phyloP scores from a whole-genome alignment of 2,329 filamentous ascomycete genomes.

The Fusarium miscanthi region DNA sequence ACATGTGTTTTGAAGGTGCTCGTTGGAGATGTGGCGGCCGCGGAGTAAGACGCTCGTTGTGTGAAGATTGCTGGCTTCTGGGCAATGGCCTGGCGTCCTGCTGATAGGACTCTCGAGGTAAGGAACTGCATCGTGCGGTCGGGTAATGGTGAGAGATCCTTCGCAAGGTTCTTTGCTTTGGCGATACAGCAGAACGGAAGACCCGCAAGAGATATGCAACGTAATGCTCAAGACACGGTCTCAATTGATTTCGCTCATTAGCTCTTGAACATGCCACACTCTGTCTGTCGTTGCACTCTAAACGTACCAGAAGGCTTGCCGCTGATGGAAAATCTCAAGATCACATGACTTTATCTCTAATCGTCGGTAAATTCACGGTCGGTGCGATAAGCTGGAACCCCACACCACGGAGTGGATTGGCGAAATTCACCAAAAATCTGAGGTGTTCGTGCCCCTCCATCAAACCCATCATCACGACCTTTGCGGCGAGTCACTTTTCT shows the following conservation, averaged over 20 bases:
- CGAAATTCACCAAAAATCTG: slow-evolving; percentile 57
- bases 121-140: slow-evolving; percentile 45
- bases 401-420: slow-evolving; percentile 53
- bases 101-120: slow-evolving; percentile 39
- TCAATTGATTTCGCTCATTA: slow-evolving; percentile 25
- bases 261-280: slow-evolving; percentile 14
- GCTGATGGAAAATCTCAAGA: slow-evolving; percentile 46
- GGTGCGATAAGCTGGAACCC: slow-evolving; percentile 44
- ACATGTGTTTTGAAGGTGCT: slow-evolving; percentile 42
- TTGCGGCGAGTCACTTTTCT: slow-evolving; percentile 46
- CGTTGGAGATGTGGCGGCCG: slow-evolving; percentile 26
- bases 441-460: slow-evolving; percentile 51
- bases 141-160: not conserved
- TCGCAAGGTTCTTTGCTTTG: not conserved
- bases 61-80: slow-evolving; percentile 20
- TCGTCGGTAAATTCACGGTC: slow-evolving; percentile 51
- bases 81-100: slow-evolving; percentile 33
- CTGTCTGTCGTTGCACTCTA: slow-evolving; percentile 24
- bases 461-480: slow-evolving; percentile 40
- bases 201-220: not conserved
- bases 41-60: slow-evolving; percentile 27
- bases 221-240: not conserved
- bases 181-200: not conserved
- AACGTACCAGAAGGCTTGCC: slow-evolving; percentile 35
- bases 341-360: slow-evolving; percentile 52